These are phyloP conservation scores for Guadua angustifolia DNA, from an alignment of 176 grass and related monocot genomes.

Conservation along the genomic window DNA sequence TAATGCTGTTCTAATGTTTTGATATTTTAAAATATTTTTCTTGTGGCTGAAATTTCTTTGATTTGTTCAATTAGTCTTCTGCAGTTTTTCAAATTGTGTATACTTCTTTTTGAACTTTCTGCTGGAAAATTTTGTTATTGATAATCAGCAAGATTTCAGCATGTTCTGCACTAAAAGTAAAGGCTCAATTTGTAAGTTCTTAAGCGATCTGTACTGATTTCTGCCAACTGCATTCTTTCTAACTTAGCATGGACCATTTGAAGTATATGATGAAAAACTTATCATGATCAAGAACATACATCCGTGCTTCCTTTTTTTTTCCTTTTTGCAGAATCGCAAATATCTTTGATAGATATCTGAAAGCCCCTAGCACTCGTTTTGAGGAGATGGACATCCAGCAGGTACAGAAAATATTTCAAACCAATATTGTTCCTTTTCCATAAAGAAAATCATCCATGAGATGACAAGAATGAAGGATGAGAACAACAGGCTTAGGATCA, in stretches of 20 bases:
- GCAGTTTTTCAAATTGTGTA: not conserved
- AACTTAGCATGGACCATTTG: not conserved
- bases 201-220: not conserved
- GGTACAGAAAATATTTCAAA: conserved; percentile 44
- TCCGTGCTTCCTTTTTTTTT: not conserved
- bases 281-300: conserved; percentile 1
- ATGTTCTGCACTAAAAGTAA: conserved; percentile 23
- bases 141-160: not conserved
- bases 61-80: not conserved
- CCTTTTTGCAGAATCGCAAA: conserved; percentile 53
- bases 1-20: not conserved
- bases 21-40: not conserved
- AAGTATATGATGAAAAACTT: not conserved
- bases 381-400: conserved; percentile 70
- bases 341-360: conserved; percentile 82
- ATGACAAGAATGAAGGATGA: conserved; percentile 77
- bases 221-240: not conserved
- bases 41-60: not conserved
- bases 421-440: not conserved
- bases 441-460: conserved; percentile 69
- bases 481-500: conserved; percentile 56
- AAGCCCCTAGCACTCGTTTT: conserved; percentile 66
- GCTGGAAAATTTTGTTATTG: not conserved
- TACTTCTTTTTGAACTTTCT: not conserved
- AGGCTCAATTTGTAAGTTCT: not conserved